phyloP scores from a whole-genome alignment of 192 early-diverging fungal genomes.

The Podila epicladia region DNA sequence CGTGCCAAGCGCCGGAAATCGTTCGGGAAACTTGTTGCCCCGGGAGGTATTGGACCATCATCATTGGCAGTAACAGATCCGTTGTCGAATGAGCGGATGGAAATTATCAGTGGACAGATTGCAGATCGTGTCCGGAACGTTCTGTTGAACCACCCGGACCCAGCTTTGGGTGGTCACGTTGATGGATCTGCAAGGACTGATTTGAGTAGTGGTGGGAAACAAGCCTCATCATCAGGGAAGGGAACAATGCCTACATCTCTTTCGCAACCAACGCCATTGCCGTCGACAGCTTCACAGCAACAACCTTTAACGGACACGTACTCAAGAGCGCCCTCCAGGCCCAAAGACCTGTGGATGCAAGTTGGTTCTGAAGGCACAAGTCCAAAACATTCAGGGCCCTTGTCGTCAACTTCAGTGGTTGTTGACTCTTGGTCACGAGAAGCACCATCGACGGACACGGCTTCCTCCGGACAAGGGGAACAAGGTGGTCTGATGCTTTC shows the following conservation, averaged over 20 bases:
- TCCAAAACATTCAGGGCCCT: background rate
- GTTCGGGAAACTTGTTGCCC: constrained; percentile 26
- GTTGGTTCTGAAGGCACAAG: constrained; percentile 4
- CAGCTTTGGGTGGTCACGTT: background rate
- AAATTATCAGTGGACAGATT: constrained; percentile 30
- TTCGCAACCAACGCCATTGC: background rate
- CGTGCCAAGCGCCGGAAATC: constrained; percentile 44
- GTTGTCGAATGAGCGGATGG: constrained; percentile 39
- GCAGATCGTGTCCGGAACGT: constrained; percentile 40
- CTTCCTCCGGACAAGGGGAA: background rate
- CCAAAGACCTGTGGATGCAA: constrained; percentile 34
- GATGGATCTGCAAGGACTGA: background rate
- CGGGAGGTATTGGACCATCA: constrained; percentile 17
- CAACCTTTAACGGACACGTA: too few relatives aligned
- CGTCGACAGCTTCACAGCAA: too few relatives aligned
- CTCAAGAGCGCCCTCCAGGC: too few relatives aligned
- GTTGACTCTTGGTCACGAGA: background rate
- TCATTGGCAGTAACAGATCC: background rate
- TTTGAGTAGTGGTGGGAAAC: background rate
- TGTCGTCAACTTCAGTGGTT: background rate
- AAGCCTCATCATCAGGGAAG: too few relatives aligned
- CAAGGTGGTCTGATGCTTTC: background rate
- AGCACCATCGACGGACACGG: background rate
- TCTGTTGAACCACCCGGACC: constrained; percentile 20
- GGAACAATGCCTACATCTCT: background rate